Conservation (phyloP, 1,284 basidiomycete genomes). For the Cryptococcus sp. region DNA sequence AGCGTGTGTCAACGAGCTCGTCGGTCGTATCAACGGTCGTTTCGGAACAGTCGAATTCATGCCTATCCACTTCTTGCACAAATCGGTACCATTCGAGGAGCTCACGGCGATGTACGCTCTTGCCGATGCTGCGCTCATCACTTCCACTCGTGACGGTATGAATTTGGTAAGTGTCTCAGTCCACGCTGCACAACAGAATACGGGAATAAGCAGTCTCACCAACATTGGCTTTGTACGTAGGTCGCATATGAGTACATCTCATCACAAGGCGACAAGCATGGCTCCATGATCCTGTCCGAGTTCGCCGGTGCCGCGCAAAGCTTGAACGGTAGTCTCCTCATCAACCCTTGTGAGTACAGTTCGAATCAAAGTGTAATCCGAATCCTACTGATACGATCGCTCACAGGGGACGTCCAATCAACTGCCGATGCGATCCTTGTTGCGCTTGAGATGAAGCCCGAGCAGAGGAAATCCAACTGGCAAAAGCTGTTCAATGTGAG, state of each 20-base stretch:
- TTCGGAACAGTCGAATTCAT: conserved; percentile 99
- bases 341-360: conserved; percentile 73
- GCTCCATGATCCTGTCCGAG: conserved; percentile 96
- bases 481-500: conserved; percentile 82
- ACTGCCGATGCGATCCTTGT: conserved; percentile 95
- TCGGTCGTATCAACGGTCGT: conserved; percentile 95
- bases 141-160: conserved; percentile 96
- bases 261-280: conserved; percentile 87
- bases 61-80: conserved; percentile 99
- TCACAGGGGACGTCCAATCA: conserved; percentile 75
- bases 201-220: not conserved
- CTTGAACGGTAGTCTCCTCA: conserved; percentile 87
- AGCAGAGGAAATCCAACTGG: conserved; percentile 84
- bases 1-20: conserved; percentile 94
- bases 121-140: conserved; percentile 94
- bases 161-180: conserved; percentile 70
- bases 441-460: conserved; percentile 84
- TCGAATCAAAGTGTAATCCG: not conserved
- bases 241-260: conserved; percentile 99
- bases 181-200: no score
- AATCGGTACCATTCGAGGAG: conserved; percentile 89
- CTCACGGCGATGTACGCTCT: conserved; percentile 94
- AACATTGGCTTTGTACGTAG: conserved; percentile 54
- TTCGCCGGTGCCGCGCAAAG: conserved; percentile 98
- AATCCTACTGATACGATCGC: conserved; percentile 1